Base-by-base conservation (phyloP, 108 stramenopile species). In the Cylindrotheca fusiformis region DNA sequence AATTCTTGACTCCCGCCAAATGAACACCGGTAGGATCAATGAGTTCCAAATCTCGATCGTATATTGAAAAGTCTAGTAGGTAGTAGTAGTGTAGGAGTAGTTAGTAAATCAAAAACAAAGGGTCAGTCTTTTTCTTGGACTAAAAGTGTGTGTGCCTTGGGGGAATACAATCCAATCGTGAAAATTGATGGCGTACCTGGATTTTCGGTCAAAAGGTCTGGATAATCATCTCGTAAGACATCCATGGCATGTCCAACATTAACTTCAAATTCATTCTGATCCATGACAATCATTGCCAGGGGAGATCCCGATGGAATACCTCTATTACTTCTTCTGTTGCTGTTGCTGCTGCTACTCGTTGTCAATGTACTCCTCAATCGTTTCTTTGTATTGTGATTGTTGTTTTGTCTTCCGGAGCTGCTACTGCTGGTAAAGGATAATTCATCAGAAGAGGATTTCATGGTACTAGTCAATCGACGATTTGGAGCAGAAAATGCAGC, bases 11-110 rank as follows among this genome's bases (percentile, higher is more conserved):
- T 14, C 91, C 91, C 33, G 79, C 76, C 53, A 92, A 48, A 36
- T 74, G 76, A 27, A 92, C 84, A 0, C 91, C 90, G 0, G 76
- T 70, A 5, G 91, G 91, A 79, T 92, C 87, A 36, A 92, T 63
- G 32, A 85, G 69, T 53, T 83, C 81, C 26, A 92, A 57, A 0
- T 85, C 50, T 21, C 62, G 12, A 48, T 75, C 67, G 48, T 88
- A 92, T 21, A 92, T 82, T 45, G 59, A 54, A 57, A 78, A 81
- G 59, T 85, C 80, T 68, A 41, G 36, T 10, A 14, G 36, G 14
- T 41, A 10, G 6, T 41, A n/a, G n/a, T n/a, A n/a, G n/a, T n/a
- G 20, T 57, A 4, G 29, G 8, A 41, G 23, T 17, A 57, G 22
- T 53, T 29, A 53, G 12, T 2, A 2, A 6, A 29, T 8, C 17